phyloP scores from a whole-genome alignment of 306 rosid species.

The Casuarina cunninghamiana region DNA sequence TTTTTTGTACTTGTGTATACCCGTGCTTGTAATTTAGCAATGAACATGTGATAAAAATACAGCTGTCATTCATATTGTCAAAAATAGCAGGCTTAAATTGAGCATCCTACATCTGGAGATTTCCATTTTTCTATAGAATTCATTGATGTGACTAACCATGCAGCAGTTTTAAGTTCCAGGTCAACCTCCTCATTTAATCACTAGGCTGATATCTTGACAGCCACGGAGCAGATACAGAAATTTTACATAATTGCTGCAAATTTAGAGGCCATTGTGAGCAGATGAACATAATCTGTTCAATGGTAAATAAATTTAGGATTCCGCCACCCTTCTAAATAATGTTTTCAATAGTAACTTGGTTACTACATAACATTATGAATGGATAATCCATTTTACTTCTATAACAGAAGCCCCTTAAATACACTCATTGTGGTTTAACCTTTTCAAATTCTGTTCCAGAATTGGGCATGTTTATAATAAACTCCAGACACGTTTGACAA shows the following conservation, averaged over 20 bases:
- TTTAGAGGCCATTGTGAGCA: neutral
- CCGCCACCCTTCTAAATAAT: neutral
- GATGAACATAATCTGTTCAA: conserved; percentile 6
- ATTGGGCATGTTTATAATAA: conserved; percentile 80
- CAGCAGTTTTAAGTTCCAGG: conserved; percentile 13
- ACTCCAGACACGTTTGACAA: conserved; percentile 76
- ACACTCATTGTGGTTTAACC: neutral
- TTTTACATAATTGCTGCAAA: conserved; percentile 5
- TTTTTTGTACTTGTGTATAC: neutral
- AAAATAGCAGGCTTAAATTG: conserved; percentile 11
- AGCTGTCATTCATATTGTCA: conserved; percentile 1
- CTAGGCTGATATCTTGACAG: conserved; percentile 2
- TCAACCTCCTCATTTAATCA: conserved; percentile 6
- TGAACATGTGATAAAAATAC: neutral
- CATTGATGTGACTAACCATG: conserved; percentile 13
- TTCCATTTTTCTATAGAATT: neutral
- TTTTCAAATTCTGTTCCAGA: conserved; percentile 41
- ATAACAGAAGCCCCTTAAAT: neutral
- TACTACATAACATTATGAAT: neutral
- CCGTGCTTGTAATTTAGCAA: neutral
- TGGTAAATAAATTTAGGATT: neutral
- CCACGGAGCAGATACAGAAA: neutral
- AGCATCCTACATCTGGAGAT: conserved; percentile 4
- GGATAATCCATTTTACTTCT: neutral
- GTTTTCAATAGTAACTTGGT: neutral